Evolutionary conservation across 2,329 filamentous ascomycete species (phyloP).

Genomic region (Fusarium ramigenum): DNA sequence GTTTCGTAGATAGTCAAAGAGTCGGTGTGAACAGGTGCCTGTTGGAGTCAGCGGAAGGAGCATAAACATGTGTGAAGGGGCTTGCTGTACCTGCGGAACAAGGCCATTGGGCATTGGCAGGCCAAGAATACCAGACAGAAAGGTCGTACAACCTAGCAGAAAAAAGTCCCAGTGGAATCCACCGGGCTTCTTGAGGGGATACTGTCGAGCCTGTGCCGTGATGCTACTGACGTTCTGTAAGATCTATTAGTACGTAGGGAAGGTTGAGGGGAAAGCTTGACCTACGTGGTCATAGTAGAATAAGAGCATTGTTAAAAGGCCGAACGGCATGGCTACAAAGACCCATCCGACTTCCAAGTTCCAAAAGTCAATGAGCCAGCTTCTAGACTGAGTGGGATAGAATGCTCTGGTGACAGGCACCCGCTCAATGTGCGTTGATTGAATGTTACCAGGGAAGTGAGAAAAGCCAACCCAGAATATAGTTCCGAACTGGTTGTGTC

Average conservation of each 20-base stretch:
- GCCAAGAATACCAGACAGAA: not conserved
- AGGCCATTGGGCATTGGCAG: not conserved
- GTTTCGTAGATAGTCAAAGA: not conserved
- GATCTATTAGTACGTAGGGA: fast-evolving
- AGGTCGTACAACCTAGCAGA: not conserved
- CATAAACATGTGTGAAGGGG: not conserved
- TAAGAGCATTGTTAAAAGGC: not conserved
- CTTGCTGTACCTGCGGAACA: not conserved
- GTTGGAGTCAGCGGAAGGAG: not conserved
- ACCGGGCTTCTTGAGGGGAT: not conserved
- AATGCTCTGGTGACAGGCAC: not conserved
- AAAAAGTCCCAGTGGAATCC: not conserved
- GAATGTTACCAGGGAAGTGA: not conserved
- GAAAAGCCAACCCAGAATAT: not conserved
- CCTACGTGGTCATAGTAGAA: not conserved
- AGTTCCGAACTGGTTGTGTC: too few relatives aligned
- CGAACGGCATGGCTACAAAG: not conserved
- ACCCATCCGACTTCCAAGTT: not conserved
- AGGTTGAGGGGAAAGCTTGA: fast-evolving
- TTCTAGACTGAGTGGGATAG: not conserved
- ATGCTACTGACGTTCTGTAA: not conserved
- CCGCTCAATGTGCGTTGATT: not conserved
- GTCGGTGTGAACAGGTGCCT: not conserved
- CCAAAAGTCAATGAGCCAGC: not conserved
- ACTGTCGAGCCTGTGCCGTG: not conserved